phyloP scores from a whole-genome alignment of 352 stramenopile species.

The Albugo laibachii region DNA sequence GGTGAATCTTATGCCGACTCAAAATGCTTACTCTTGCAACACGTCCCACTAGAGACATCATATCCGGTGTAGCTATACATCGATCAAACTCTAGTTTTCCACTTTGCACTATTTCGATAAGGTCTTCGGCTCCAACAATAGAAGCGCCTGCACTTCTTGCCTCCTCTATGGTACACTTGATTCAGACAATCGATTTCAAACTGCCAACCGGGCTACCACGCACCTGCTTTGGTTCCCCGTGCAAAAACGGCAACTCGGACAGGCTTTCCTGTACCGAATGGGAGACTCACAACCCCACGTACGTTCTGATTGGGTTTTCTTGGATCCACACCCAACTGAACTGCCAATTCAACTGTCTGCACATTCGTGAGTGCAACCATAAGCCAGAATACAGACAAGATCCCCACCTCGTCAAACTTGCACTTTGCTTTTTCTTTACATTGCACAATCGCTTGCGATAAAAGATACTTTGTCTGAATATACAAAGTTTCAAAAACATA shows the following conservation, averaged over 20 bases:
- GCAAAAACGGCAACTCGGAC: slow-evolving; percentile 83
- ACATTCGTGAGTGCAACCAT: not conserved
- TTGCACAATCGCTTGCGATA: slow-evolving; percentile 27
- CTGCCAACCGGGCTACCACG: not conserved
- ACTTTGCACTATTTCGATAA: slow-evolving; percentile 77
- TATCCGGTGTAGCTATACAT: slow-evolving; percentile 82
- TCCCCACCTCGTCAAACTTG: slow-evolving; percentile 69
- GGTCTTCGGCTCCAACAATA: slow-evolving; percentile 81
- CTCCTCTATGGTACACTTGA: slow-evolving; percentile 25
- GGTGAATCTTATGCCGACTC: not conserved
- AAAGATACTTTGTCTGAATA: slow-evolving; percentile 10
- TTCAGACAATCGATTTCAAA: not conserved
- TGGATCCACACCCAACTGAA: slow-evolving; percentile 71
- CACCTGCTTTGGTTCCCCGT: slow-evolving; percentile 56
- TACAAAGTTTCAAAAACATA: no score
- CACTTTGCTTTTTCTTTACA: slow-evolving; percentile 38
- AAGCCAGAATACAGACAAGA: not conserved
- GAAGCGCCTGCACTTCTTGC: slow-evolving; percentile 75
- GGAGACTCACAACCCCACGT: slow-evolving; percentile 65
- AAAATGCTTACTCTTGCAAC: slow-evolving; percentile 56
- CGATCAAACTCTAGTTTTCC: slow-evolving; percentile 83
- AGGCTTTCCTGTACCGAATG: slow-evolving; percentile 73
- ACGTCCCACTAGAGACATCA: slow-evolving; percentile 85
- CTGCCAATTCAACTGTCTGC: slow-evolving; percentile 64
- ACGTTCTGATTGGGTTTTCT: slow-evolving; percentile 81